Conservation (phyloP, 371 early-diverging fungal genomes). For the Nematocida minor region DNA sequence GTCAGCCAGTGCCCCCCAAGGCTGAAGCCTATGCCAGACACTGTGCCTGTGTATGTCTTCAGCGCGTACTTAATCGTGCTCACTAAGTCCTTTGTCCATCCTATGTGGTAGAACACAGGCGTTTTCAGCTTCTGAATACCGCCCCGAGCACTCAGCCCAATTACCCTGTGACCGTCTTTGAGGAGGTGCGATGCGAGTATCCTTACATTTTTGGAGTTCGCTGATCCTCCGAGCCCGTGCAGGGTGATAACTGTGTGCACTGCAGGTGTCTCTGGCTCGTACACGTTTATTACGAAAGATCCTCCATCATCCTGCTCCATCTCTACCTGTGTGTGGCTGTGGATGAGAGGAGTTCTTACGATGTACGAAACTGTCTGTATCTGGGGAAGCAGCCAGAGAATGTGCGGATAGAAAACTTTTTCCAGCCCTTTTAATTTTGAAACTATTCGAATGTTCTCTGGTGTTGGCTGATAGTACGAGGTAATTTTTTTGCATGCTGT, state of each 20-base stretch:
- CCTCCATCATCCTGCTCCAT: conserved; percentile 48
- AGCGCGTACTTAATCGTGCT: conserved; percentile 53
- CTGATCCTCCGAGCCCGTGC: conserved; percentile 63
- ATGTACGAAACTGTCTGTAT: conserved; percentile 53
- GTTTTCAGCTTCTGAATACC: conserved; percentile 42
- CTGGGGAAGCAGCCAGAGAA: conserved; percentile 48
- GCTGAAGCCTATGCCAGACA: conserved; percentile 62
- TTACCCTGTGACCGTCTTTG: conserved; percentile 53
- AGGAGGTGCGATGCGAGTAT: conserved; percentile 51
- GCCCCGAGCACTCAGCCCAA: conserved; percentile 60
- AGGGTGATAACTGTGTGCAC: conserved; percentile 58
- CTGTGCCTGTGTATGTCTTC: conserved; percentile 53
- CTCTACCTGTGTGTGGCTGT: conserved; percentile 7
- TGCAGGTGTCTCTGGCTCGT: conserved; percentile 20
- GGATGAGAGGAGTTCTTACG: conserved; percentile 1
- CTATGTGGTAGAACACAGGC: conserved; percentile 61
- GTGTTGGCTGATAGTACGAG: conserved; percentile 33
- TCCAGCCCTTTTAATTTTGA: conserved; percentile 53
- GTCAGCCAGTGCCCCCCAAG: conserved; percentile 61
- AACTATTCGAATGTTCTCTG: conserved; percentile 10
- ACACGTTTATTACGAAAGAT: conserved; percentile 48
- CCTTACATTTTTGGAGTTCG: conserved; percentile 53
- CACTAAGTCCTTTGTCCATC: conserved; percentile 60
- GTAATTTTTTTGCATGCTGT: conserved; percentile 32
- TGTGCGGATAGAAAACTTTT: conserved; percentile 47